These are phyloP conservation scores for Lonicera japonica DNA, from an alignment of 129 eudicot species.

Conservation along the genomic window DNA sequence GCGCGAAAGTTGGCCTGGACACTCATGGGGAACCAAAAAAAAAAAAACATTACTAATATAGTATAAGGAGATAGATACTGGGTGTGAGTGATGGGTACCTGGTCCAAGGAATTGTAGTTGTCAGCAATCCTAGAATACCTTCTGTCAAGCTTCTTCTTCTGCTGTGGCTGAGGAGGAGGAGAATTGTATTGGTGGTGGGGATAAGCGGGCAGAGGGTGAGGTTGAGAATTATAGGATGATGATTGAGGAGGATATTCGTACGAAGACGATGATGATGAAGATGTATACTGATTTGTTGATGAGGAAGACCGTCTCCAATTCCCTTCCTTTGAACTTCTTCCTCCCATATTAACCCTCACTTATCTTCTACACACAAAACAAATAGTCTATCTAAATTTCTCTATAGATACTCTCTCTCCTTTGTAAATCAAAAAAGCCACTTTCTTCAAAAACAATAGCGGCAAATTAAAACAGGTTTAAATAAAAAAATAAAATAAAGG, in stretches of 20 bases:
- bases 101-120: conserved; percentile 73
- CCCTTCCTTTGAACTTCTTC: conserved; percentile 49
- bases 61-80: too few relatives aligned
- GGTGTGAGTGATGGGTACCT: too few relatives aligned
- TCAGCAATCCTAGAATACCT: conserved; percentile 87
- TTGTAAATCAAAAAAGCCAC: neutral
- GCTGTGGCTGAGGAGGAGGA: conserved; percentile 21
- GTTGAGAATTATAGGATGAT: conserved; percentile 3
- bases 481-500: too few relatives aligned
- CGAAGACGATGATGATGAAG: conserved; percentile 41
- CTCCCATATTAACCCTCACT: too few relatives aligned
- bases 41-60: too few relatives aligned
- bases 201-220: conserved; percentile 45
- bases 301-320: conserved; percentile 39
- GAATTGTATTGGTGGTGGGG: conserved; percentile 26
- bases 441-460: conserved; percentile 1
- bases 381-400: conserved; percentile 6
- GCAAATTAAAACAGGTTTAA: neutral
- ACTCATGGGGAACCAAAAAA: too few relatives aligned
- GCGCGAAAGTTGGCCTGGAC: too few relatives aligned
- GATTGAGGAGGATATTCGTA: neutral
- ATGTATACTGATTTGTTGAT: conserved; percentile 25
- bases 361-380: conserved; percentile 5
- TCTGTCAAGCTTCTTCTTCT: conserved; percentile 60
- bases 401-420: too few relatives aligned